These are phyloP conservation scores for Suillus fuscotomentosus DNA, from an alignment of 768 basidiomycete genomes.

Conservation along the genomic window DNA sequence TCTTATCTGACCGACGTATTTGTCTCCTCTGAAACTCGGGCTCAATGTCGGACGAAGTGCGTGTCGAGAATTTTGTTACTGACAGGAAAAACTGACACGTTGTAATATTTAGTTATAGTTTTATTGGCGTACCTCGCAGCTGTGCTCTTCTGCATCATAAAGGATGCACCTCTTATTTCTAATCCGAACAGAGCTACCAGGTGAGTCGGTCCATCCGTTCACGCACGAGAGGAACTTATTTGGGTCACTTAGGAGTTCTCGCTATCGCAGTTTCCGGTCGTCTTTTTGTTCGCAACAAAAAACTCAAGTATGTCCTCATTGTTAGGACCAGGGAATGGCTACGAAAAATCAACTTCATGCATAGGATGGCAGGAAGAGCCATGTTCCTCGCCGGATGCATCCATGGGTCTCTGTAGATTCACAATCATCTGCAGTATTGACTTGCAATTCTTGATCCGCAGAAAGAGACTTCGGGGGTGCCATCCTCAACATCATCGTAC, in stretches of 20 bases:
- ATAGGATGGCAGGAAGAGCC: slow-evolving; percentile 58
- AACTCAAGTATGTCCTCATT: slow-evolving; percentile 48
- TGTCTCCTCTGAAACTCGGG: slow-evolving; percentile 49
- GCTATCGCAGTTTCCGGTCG: slow-evolving; percentile 57
- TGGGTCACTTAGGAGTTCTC: slow-evolving; percentile 47
- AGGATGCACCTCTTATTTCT: slow-evolving; percentile 53
- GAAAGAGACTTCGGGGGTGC: slow-evolving; percentile 76
- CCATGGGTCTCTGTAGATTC: slow-evolving; percentile 72
- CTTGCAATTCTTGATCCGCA: slow-evolving; percentile 63
- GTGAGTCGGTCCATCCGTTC: slow-evolving; percentile 31
- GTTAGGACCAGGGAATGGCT: slow-evolving; percentile 48
- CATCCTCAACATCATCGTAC: slow-evolving; percentile 62
- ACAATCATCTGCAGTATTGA: slow-evolving; percentile 52
- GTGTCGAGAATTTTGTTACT: too few species aligned
- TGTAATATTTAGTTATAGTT: too few species aligned
- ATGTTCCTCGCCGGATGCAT: slow-evolving; percentile 42
- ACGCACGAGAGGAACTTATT: neutral
- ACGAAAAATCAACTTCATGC: slow-evolving; percentile 60
- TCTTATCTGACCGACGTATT: slow-evolving; percentile 37
- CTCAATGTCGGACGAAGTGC: slow-evolving; percentile 52
- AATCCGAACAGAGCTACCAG: slow-evolving; percentile 73
- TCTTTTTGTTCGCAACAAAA: slow-evolving; percentile 59
- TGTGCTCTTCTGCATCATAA: too few species aligned
- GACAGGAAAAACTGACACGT: too few species aligned
- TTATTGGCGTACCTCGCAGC: too few species aligned